Conservation (phyloP, 2,329 filamentous ascomycete species). For the Fusarium sp. region DNA sequence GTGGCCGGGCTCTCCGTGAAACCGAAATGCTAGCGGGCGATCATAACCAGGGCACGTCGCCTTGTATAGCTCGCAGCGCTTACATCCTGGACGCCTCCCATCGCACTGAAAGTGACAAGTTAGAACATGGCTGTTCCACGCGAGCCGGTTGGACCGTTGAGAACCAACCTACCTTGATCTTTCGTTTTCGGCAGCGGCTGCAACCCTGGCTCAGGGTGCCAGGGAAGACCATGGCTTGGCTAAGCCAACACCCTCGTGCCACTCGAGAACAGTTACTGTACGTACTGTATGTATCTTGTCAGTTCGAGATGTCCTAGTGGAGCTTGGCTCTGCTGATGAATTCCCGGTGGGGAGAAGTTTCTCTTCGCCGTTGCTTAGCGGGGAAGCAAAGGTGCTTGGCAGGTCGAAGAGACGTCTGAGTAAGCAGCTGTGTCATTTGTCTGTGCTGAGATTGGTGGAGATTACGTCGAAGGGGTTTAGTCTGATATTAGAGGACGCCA, state of each 20-base stretch:
- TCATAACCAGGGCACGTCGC: conserved; percentile 39
- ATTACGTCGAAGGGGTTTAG: neutral
- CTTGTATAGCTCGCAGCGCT: conserved; percentile 37
- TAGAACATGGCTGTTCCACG: neutral
- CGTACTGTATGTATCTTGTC: neutral
- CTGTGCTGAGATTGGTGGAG: conserved; percentile 20
- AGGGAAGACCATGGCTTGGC: conserved; percentile 33
- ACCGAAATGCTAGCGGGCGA: conserved; percentile 37
- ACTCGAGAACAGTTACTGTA: neutral
- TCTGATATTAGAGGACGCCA: neutral
- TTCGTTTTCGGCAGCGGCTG: conserved; percentile 34
- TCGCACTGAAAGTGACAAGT: conserved; percentile 26
- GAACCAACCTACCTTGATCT: conserved; percentile 29
- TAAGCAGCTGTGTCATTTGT: conserved; percentile 1
- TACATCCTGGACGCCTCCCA: conserved; percentile 34
- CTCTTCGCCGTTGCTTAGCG: conserved; percentile 1
- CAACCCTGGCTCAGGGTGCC: conserved; percentile 34
- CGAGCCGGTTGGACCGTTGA: neutral
- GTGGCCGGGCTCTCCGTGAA: conserved; percentile 33
- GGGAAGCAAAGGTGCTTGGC: conserved; percentile 20
- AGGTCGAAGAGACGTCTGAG: conserved; percentile 7
- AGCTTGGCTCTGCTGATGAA: neutral
- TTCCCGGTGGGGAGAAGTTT: conserved; percentile 17
- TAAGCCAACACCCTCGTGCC: neutral
- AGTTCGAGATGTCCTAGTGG: conserved; percentile 10